Base-by-base conservation (phyloP, 306 rosid genomes). In the Inga laurina region DNA sequence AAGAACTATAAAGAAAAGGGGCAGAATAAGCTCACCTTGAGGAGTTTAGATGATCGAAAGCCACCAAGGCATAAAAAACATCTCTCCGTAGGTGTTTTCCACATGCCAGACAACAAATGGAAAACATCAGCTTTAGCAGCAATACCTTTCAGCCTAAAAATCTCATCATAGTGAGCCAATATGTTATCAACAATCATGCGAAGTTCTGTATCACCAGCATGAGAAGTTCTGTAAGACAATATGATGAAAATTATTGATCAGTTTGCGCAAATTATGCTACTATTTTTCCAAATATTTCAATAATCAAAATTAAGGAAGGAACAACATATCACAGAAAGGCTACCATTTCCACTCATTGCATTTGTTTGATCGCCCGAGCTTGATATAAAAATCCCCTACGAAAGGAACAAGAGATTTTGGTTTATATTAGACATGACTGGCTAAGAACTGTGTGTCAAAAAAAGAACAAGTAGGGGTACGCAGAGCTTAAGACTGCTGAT, bases 41-140 rank as follows among this genome's bases (percentile, higher is more conserved):
- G 91, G 80, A 95, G 89, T 88, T 95, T 97, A 49, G 98, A 95
- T 14, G 98, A 93, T 37, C 98, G 91, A 86, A 95, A 92, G 81
- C 98, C 98, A 80, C 98, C 98, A 54, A 95, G 97, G 98, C 98
- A 95, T 82, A 95, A 68, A 82, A 95, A 95, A 82, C 98, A 95
- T 86, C 98, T 88, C 85, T 95, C 98, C 10, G 97, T 97, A 52
- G 98, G 98, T 48, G 97, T 95, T 93, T 92, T 93, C 98, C 98
- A 95, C 98, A 95, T 95, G 78, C 98, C 98, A 49, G 98, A 93
- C 89, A 95, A 87, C 87, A 95, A 85, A 88, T 95, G 98, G 89
- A 95, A 95, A 85, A 95, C 98, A 76, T 95, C 98, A 51, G 97
- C 88, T 81, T 95, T 95, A 66, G 98, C 97, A 59, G 98, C 98